Evolutionary conservation across 208 protist genomes (phyloP).

Genomic region (Naegleria fowleri): DNA sequence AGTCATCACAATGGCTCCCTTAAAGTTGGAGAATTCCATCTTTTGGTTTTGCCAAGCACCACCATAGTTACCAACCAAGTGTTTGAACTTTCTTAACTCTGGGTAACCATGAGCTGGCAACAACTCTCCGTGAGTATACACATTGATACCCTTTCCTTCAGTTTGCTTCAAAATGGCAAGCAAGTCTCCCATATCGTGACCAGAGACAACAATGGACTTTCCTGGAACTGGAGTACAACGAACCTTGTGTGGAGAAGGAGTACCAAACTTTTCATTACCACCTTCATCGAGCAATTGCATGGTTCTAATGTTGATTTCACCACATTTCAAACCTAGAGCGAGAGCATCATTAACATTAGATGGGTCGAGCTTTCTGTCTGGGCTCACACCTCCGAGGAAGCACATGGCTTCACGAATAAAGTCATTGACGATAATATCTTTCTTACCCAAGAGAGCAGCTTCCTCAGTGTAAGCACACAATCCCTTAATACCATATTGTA

Average conservation of each 20-base stretch:
- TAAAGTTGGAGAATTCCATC: constrained; percentile 63
- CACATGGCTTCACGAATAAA: background rate
- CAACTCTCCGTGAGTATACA: constrained; percentile 85
- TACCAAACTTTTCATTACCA: constrained; percentile 45
- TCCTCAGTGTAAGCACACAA: constrained; percentile 8
- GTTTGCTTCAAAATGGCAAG: constrained; percentile 54
- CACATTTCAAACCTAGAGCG: constrained; percentile 41
- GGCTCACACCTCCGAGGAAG: background rate
- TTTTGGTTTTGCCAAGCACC: constrained; percentile 65
- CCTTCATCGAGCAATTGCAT: constrained; percentile 52
- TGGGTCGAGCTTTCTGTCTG: background rate
- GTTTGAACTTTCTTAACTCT: constrained; percentile 50
- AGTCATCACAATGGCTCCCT: constrained; percentile 77
- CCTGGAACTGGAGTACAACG: constrained; percentile 39
- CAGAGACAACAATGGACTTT: constrained; percentile 61
- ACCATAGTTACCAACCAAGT: constrained; percentile 60
- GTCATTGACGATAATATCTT: background rate
- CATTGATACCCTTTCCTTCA: constrained; percentile 56
- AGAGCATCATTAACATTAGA: constrained; percentile 29
- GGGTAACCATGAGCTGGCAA: constrained; percentile 71
- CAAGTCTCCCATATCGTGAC: constrained; percentile 64
- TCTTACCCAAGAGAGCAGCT: background rate
- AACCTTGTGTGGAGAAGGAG: constrained; percentile 47
- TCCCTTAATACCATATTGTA: background rate
- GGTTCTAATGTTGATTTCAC: constrained; percentile 49